These are phyloP conservation scores for Centella asiatica DNA, from an alignment of 129 eudicot species.

Conservation along the genomic window DNA sequence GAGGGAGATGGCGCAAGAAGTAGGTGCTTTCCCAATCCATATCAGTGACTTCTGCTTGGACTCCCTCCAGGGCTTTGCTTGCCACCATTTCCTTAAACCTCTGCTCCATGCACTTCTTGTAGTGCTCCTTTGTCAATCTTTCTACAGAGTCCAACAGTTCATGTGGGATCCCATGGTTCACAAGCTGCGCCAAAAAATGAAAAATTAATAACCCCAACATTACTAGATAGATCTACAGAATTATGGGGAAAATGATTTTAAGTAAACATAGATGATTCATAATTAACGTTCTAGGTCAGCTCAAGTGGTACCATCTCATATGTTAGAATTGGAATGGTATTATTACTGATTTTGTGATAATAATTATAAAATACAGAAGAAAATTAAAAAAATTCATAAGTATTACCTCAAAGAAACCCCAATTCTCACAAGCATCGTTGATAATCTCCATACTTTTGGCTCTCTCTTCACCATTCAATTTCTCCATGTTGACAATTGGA, in stretches of 20 bases:
- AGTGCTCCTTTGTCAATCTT: slow-evolving; percentile 44
- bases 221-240: too few species aligned
- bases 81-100: slow-evolving; percentile 59
- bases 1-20: slow-evolving; percentile 46
- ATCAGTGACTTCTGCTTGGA: slow-evolving; percentile 33
- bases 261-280: too few species aligned
- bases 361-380: too few species aligned
- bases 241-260: too few species aligned
- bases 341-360: too few species aligned
- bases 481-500: slow-evolving; percentile 51
- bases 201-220: too few species aligned
- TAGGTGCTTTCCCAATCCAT: slow-evolving; percentile 57
- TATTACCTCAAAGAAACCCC: slow-evolving; percentile 82
- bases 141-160: slow-evolving; percentile 51
- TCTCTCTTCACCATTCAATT: slow-evolving; percentile 57
- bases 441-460: slow-evolving; percentile 36
- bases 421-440: slow-evolving; percentile 69
- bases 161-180: slow-evolving; percentile 56
- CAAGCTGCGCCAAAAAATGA: slow-evolving; percentile 23
- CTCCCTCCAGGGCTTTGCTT: slow-evolving; percentile 38
- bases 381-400: too few species aligned
- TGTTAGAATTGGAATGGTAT: too few species aligned
- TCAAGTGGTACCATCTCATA: too few species aligned
- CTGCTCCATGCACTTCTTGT: slow-evolving; percentile 51
- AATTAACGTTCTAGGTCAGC: too few species aligned